Base-by-base conservation (phyloP, 495 filamentous ascomycete genomes). In the Penicillium argentinense region DNA sequence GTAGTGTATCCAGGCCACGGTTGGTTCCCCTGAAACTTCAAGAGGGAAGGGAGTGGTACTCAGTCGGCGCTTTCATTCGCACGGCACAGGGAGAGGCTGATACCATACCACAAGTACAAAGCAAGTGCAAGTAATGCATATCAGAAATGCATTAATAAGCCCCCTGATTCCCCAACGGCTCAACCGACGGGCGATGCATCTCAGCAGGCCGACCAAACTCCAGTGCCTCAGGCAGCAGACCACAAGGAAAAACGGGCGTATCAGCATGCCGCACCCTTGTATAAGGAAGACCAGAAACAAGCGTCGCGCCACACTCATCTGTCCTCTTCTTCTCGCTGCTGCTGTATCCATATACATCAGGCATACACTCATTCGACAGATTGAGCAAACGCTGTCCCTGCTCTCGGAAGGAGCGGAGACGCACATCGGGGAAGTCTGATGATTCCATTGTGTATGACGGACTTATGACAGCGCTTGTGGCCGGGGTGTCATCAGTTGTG, bases 231-330 rank as follows among this genome's bases (percentile, higher is more conserved):
- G 51, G 33, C 7, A 50, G 30, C 24, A 60, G 9, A 7, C 30
- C 45, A 43, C 47, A 56, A 1, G 51, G 29, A 25, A 51, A 53
- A 3, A 51, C 33, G 9, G 46, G 42, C 21, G 49, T 14, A 4
- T 62, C 57, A 11, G 51, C 9, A 22, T 55, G 64, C 29, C 54
- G 56, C 5, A 68, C 59, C 17, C 62, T 64, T 11, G 55, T 66
- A 32, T 76, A 75, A 1, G 61, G 56, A n/a, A 72, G 36, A 0
- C 72, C 72, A 23, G 58, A 72, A 24, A 72, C 47, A 27, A 74
- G 50, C 1, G 63, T 67, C 0, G 51, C 47, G 7, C 55, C 53
- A 4, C 52, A 43, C 3, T 26, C 21, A 14, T 38, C 50, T 14
- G 49, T 46, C 25, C 52, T 61, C 29, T 41, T 54, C 47, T 56